A percentile compares a stretch with the other conserved stretches of the same genome.
phyloP scores from a whole-genome alignment of 1,284 basidiomycete genomes.

The Fomitopsis palustris region DNA sequence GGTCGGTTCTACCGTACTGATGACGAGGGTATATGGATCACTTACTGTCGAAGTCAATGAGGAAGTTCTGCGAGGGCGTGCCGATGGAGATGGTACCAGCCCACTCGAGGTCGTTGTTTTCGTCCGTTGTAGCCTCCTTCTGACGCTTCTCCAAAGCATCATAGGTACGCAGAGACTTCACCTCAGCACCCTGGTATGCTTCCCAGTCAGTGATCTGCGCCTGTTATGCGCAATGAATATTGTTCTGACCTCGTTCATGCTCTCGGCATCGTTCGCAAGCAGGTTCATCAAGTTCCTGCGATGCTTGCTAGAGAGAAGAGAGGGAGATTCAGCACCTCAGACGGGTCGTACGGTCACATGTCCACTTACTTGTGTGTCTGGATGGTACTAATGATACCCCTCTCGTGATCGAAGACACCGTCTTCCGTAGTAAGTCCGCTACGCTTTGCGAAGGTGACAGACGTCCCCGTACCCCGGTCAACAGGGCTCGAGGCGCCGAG shows the following conservation, averaged over 20 bases:
- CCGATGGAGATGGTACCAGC: slow-evolving; percentile 27
- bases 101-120: slow-evolving; percentile 21
- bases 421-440: slow-evolving; percentile 15
- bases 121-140: slow-evolving; percentile 14
- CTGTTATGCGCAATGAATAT: slow-evolving; percentile 1
- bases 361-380: slow-evolving; percentile 17
- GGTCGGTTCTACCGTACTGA: slow-evolving; percentile 10
- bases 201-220: not conserved
- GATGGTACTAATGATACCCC: slow-evolving; percentile 12
- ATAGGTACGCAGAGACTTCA: slow-evolving; percentile 8
- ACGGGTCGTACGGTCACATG: too few species aligned
- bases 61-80: slow-evolving; percentile 19
- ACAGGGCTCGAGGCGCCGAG: slow-evolving; percentile 17
- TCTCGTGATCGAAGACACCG: slow-evolving; percentile 21
- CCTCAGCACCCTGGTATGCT: slow-evolving; percentile 8
- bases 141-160: slow-evolving; percentile 11
- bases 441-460: slow-evolving; percentile 19
- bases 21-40: not conserved
- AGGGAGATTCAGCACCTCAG: too few species aligned
- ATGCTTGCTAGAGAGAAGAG: slow-evolving; percentile 15
- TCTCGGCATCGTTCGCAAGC: slow-evolving; percentile 18
- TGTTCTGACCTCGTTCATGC: slow-evolving; percentile 2
- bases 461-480: slow-evolving; percentile 9
- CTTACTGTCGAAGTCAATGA: slow-evolving; percentile 21
- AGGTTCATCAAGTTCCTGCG: slow-evolving; percentile 14